phyloP scores from a whole-genome alignment of 371 early-diverging fungal species.

The Dichotomocladium elegans region DNA sequence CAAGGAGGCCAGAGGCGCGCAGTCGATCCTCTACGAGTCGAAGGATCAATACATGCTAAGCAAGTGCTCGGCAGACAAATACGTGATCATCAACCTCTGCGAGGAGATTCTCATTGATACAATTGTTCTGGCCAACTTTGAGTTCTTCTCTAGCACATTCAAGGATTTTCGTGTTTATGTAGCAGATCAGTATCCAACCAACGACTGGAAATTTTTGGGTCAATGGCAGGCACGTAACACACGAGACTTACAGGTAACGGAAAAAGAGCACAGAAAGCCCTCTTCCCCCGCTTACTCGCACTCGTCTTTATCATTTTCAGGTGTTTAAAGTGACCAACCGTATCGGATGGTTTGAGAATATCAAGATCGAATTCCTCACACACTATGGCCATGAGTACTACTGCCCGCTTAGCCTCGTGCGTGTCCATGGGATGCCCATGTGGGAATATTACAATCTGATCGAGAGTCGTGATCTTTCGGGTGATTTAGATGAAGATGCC shows the following conservation, averaged over 20 bases:
- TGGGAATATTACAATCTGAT: slow-evolving; percentile 81
- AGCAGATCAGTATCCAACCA: slow-evolving; percentile 80
- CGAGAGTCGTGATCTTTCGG: slow-evolving; percentile 38
- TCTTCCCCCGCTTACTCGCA: too few species aligned
- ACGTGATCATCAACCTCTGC: slow-evolving; percentile 90
- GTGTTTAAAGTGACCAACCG: slow-evolving; percentile 75
- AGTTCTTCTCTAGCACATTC: slow-evolving; percentile 94
- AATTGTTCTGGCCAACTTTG: slow-evolving; percentile 89
- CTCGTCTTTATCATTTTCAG: too few species aligned
- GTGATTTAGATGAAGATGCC: slow-evolving; percentile 28
- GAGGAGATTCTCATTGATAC: slow-evolving; percentile 90
- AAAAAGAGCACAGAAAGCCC: too few species aligned
- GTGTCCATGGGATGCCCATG: slow-evolving; percentile 90
- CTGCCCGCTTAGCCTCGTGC: slow-evolving; percentile 87
- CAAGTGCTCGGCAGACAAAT: slow-evolving; percentile 77
- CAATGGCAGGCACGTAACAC: slow-evolving; percentile 81
- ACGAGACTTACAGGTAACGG: slow-evolving; percentile 74
- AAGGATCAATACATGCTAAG: slow-evolving; percentile 95
- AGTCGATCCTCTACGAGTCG: slow-evolving; percentile 80
- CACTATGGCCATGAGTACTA: slow-evolving; percentile 92
- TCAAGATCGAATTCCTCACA: slow-evolving; percentile 83
- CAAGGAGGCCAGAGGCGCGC: slow-evolving; percentile 77
- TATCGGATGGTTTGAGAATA: slow-evolving; percentile 77
- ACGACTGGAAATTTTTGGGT: slow-evolving; percentile 79
- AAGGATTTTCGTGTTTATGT: slow-evolving; percentile 81